Evolutionary conservation across 306 rosid genomes (phyloP), one percentile per base, ranked within the genome.

Genomic region (Vigna trinervia): DNA sequence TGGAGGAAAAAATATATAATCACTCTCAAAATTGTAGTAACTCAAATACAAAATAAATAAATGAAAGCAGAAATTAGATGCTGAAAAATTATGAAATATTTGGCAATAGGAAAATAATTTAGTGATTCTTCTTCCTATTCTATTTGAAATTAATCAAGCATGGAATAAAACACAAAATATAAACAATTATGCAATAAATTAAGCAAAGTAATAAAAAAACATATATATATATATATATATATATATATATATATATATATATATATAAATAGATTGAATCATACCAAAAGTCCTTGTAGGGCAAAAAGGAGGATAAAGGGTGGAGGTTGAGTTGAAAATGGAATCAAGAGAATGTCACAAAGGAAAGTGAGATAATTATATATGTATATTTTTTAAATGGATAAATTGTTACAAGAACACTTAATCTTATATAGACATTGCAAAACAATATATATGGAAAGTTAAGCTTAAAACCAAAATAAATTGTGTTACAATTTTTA

Each of bases 401-500:
- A 50, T 46, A 39, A 67, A 8, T 77, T 77, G 34, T 67, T 38
- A 53, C 20, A 67, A 20, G 2, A 54, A 54, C 23, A 34, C 8
- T 56, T 8, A 12, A 12, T 52, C 43, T 76, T 76, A 51, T 64
- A 76, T 65, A 65, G 20, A 43, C 9, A 28, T 34, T 39, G 0
- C 70, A 56, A 54, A 43, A 47, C 39, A 43, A 43, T 28, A 36
- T 36, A 6, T 43, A 45, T 67, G 48, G 81, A 41, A 68, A 68
- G 3, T 19, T 52, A 48, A 12, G 0, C 1, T 19, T 50, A 20
- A 20, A 34, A 7, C 11, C 41, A 11, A 41, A 38, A 48, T 36
- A 6, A 62, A 22, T 34, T 5, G 12, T 62, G 14, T 59, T 59
- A 30, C 5, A 58, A 59, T 28, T 12, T 7, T 59, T 28, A 12